Conservation (phyloP, 2,329 filamentous ascomycete species). For the Talaromyces sp. region DNA sequence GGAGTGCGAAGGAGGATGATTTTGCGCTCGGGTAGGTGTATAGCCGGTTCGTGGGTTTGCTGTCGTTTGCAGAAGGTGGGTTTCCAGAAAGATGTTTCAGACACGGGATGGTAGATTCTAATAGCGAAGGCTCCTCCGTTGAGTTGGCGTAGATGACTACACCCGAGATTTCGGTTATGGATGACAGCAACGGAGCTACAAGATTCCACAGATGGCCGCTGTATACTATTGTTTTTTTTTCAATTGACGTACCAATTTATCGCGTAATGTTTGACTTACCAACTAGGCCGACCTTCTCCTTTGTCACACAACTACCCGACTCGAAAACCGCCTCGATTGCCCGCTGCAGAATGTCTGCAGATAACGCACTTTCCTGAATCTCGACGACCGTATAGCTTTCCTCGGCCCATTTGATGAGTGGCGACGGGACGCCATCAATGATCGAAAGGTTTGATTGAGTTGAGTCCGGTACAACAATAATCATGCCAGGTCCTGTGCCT, state of each 20-base stretch:
- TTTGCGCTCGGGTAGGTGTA: conserved; percentile 44
- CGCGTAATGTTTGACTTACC: neutral
- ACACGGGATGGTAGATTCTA: neutral
- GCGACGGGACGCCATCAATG: conserved; percentile 51
- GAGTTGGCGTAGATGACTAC: neutral
- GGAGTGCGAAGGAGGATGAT: conserved; percentile 48
- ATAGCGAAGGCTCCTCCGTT: neutral
- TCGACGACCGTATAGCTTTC: conserved; percentile 64
- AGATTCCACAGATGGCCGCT: conserved; percentile 1
- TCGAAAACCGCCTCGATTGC: conserved; percentile 22
- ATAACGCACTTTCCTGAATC: conserved; percentile 33
- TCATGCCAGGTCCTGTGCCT: conserved; percentile 48
- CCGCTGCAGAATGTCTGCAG: conserved; percentile 21
- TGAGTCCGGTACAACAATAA: conserved; percentile 42
- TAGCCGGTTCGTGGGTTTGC: neutral
- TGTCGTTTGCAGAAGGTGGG: neutral
- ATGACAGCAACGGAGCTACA: neutral
- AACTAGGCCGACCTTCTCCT: conserved; percentile 11
- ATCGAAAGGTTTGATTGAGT: conserved; percentile 27
- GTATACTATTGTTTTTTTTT: neutral
- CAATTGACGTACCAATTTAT: neutral
- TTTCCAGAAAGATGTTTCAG: conserved; percentile 8
- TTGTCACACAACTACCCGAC: conserved; percentile 26
- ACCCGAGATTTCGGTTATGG: neutral
- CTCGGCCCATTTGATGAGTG: conserved; percentile 66